Base-by-base conservation (phyloP, 1,284 basidiomycete species). In the Pisolithus thermaeus region DNA sequence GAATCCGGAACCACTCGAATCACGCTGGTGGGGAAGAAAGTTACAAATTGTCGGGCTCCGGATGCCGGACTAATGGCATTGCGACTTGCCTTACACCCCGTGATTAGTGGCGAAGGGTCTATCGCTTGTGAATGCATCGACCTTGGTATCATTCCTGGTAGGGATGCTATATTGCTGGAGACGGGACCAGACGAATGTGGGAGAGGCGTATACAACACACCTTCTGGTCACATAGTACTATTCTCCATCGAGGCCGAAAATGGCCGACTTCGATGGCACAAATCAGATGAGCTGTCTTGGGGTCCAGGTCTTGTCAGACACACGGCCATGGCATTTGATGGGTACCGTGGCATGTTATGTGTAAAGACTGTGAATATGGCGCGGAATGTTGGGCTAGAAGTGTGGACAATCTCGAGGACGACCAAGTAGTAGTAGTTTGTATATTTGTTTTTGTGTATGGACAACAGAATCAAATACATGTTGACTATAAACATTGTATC, bases 301-400 rank as follows among this genome's bases (percentile, higher is more conserved):
- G 22, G 40, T 4, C 4, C 9, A 3, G n/a, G 14, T 27, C 16
- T 37, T 22, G 3, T 25, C 6, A 41, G 6, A 16, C 7, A 18
- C 11, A 12, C 16, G 11, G 23, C 39, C 4, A 7, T 50, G 35
- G 47, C 45, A 6, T 53, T 53, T 23, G 47, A 53, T 28, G 52
- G 52, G 20, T 42, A 20, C 27, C 43, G 37, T 39, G 52, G 52
- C n/a, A 20, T 49, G 11, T 3, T 53, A 20, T 53, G 47, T 41
- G 27, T 47, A 23, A 22, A 20, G 32, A 22, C 22, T 14, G 4
- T 22, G 30, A 46, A 46, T 16, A 32, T 4, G 8, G 18, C 28
- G 9, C 28, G 44, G 18, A 46, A 46, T 22, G 30, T 46, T 18
- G 30, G 14, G n/a, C 28, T 46, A 12, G 44, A 46, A 18, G 18